A percentile compares a stretch with the other conserved stretches of the same genome.
phyloP scores from a whole-genome alignment of 176 grass and related monocot genomes.

The Carex parvula region DNA sequence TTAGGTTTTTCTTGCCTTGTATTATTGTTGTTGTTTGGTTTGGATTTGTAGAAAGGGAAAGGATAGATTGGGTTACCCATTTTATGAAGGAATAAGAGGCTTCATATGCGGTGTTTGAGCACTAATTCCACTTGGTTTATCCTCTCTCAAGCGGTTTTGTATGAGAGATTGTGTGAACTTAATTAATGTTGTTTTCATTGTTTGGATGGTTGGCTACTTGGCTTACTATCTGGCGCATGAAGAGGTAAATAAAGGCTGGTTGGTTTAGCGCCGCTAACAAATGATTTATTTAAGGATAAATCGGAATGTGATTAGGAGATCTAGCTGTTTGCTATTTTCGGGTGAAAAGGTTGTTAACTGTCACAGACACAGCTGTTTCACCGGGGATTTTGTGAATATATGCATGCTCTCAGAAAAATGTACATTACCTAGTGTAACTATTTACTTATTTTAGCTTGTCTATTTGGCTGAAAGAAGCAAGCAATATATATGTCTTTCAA shows the following conservation, averaged over 20 bases:
- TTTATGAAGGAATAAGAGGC: slow-evolving; percentile 15
- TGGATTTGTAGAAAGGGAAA: slow-evolving; percentile 20
- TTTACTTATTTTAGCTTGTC: slow-evolving; percentile 1
- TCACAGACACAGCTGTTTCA: background rate
- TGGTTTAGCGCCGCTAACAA: background rate
- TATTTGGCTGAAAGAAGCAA: background rate
- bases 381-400: background rate
- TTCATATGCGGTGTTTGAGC: background rate
- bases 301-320: background rate
- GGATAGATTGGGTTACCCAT: slow-evolving; percentile 24
- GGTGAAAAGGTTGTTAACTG: background rate
- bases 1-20: background rate
- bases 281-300: background rate
- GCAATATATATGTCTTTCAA: background rate
- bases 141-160: background rate
- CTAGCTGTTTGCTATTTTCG: slow-evolving; percentile 16
- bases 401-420: background rate
- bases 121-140: background rate
- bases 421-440: background rate
- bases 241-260: background rate
- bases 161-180: slow-evolving; percentile 12
- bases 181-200: slow-evolving; percentile 11
- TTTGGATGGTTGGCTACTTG: background rate
- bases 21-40: background rate
- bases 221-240: background rate